Evolutionary conservation across 805 yeast genomes (phyloP), one percentile per base, ranked within the genome.

Genomic region (Jamesozyma spencerorum): DNA sequence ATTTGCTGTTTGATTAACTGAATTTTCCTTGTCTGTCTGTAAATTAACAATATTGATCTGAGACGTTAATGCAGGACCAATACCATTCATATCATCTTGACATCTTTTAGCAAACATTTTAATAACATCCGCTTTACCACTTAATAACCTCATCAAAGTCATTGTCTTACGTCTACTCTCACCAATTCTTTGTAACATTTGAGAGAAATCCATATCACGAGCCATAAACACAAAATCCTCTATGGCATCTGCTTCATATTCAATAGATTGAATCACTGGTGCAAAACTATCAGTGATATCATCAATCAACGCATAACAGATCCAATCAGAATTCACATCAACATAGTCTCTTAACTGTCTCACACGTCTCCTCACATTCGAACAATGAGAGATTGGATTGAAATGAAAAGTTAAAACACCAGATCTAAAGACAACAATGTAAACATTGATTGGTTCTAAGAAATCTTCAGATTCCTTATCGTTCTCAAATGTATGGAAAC

Each of bases 31-130:
- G 7, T 40, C 37, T 13, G 47, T 44, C 36, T 57, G 63, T 24
- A 65, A 40, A 36, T 63, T 64, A 3, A 69, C 68, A 40, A 66
- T 55, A 44, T 65, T 65, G 5, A 63, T 54, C 39, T 56, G 59
- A 1, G 70, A 65, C 2, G 69, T 65, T 36, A 65, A 42, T 1
- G 69, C 67, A 5, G 68, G 68, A 2, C 69, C 68, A 41, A 65
- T 62, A 5, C 70, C 69, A 41, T 62, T 64, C 3, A 57, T 60
- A 37, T 67, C 71, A 63, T 87, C 97, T 54, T 82, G 88, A 62
- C 96, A 87, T 53, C 97, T 73, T 60, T 90, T 90, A 30, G 95
- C 92, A 68, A 90, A 86, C 94, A 87, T 88, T 52, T 84, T 83
- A 54, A 90, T 85, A 40, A 90, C 97, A 60, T 90, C 97, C 0